Percentiles rank a stretch among this genome's conserved stretches.
These are phyloP conservation scores for Scheffersomyces stipitis DNA, from an alignment of 805 yeast species.

Conservation along the genomic window DNA sequence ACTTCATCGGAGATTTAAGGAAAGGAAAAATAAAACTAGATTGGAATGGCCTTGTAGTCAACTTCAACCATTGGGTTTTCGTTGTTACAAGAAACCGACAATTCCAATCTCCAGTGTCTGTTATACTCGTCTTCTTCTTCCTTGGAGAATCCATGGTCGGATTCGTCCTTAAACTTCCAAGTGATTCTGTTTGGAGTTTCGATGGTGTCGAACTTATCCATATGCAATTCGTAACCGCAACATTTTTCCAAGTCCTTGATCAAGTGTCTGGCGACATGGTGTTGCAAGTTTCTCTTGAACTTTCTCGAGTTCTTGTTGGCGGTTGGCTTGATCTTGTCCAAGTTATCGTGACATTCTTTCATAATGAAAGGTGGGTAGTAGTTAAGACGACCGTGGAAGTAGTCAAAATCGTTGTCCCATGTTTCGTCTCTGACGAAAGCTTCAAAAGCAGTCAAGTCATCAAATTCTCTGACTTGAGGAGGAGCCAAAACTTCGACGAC, in stretches of 20 bases:
- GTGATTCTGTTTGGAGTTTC: slow-evolving; percentile 52
- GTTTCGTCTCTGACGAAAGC: slow-evolving; percentile 66
- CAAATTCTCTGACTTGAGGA: slow-evolving; percentile 53
- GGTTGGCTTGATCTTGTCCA: slow-evolving; percentile 69
- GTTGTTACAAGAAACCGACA: slow-evolving; percentile 65
- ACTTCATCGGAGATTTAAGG: background rate
- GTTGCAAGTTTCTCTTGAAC: slow-evolving; percentile 71
- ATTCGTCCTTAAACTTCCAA: slow-evolving; percentile 63
- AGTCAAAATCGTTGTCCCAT: slow-evolving; percentile 73
- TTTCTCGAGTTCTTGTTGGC: slow-evolving; percentile 71
- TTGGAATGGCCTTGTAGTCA: slow-evolving; percentile 58
- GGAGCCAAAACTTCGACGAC: slow-evolving; percentile 30
- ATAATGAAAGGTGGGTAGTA: slow-evolving; percentile 76
- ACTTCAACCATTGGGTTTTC: slow-evolving; percentile 67
- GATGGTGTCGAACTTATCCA: slow-evolving; percentile 48
- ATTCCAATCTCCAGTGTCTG: slow-evolving; percentile 64
- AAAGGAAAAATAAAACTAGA: slow-evolving; percentile 4
- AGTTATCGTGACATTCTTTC: slow-evolving; percentile 64
- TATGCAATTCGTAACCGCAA: slow-evolving; percentile 57
- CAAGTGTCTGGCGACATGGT: slow-evolving; percentile 71
- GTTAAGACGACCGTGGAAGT: slow-evolving; percentile 62
- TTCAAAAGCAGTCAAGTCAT: slow-evolving; percentile 62
- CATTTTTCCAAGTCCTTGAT: slow-evolving; percentile 63
- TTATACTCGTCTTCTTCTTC: slow-evolving; percentile 42
- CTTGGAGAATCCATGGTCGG: slow-evolving; percentile 54